Evolutionary conservation across 306 rosid genomes (phyloP), one percentile per base, ranked within the genome.

Genomic region (Medicago arabica): DNA sequence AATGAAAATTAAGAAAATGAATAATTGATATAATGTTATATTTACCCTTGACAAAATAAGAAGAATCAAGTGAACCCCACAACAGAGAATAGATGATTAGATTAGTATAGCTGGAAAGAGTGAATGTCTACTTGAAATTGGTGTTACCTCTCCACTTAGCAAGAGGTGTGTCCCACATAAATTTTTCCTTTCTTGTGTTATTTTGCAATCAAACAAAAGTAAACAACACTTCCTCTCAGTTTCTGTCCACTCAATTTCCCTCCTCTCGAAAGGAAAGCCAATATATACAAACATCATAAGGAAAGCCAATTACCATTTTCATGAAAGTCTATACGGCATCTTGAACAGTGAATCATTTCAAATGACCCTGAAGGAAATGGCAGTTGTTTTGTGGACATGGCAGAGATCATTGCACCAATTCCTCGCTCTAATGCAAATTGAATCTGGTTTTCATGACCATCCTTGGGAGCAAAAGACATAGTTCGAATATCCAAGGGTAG

Each of bases 391-490:
- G 99, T 92, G 78, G 93, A 84, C 86, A 95, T 71, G 58, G 96
- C 91, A 83, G 97, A 82, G 80, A 95, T 92, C 93, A 95, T 90
- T 12, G 97, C 88, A 76, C 93, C 86, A 77, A 95, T 90, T 60
- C 97, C 99, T 78, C 96, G 83, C 86, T 95, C 97, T 82, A 95
- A 80, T 46, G 99, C 91, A 84, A 95, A 95, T 69, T 95, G 97
- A 78, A 95, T 95, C 80, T 95, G 99, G 81, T 92, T 92, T 86
- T 95, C 97, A 77, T 95, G 99, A 57, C 86, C 88, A 79, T 95
- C 97, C 85, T 92, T 95, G 76, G 99, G 99, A 49, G 99, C 97
- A 86, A 95, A 95, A 38, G 99, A 90, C 99, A 95, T 90, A 43
- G 96, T 86, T 76, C 85, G 88, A 76, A 95, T 86, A 83, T 80